Conservation (phyloP, 495 filamentous ascomycete genomes). For the Poronia punctata region DNA sequence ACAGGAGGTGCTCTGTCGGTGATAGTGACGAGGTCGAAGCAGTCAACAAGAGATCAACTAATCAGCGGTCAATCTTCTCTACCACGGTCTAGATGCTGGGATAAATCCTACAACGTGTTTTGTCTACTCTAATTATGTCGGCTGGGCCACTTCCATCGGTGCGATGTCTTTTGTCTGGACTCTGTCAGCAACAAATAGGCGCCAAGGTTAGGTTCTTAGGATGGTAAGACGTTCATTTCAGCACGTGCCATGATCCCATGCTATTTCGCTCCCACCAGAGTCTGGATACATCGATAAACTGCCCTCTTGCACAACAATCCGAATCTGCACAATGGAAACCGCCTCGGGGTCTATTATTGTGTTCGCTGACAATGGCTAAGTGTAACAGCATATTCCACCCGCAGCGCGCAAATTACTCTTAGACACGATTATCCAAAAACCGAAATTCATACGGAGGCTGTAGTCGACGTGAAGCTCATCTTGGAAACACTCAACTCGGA, state of each 20-base stretch:
- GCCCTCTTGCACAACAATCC: no score
- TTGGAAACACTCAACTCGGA: constrained; percentile 56
- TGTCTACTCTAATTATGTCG: constrained; percentile 32
- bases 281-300: no score
- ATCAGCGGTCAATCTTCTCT: no score
- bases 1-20: no score
- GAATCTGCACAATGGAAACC: no score
- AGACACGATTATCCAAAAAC: constrained; percentile 57
- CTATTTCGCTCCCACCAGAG: not conserved
- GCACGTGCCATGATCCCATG: not conserved
- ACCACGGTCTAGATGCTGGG: not conserved
- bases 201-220: constrained; percentile 86
- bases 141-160: constrained; percentile 56
- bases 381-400: constrained; percentile 59
- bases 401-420: constrained; percentile 54
- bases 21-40: no score
- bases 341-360: no score
- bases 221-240: constrained; percentile 56
- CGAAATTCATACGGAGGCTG: constrained; percentile 31
- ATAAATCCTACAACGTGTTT: constrained; percentile 1
- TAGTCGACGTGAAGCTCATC: constrained; percentile 65
- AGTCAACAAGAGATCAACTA: no score
- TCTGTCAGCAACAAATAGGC: constrained; percentile 48
- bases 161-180: constrained; percentile 59
- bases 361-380: constrained; percentile 37